Conservation (phyloP, 1,284 basidiomycete species). For the Lignosus rhinocerotis region DNA sequence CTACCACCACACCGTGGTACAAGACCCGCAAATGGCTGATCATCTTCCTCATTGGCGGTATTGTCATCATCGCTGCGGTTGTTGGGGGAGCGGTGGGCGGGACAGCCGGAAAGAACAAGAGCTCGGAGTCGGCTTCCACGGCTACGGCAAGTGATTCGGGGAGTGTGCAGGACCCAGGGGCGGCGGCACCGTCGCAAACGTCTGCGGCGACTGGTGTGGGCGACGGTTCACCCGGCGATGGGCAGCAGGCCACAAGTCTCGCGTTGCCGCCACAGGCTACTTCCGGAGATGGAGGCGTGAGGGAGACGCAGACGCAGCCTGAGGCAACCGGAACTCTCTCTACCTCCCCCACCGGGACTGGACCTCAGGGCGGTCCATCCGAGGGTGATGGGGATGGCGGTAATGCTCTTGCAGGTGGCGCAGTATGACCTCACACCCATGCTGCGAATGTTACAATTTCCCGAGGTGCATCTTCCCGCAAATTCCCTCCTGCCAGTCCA, state of each 20-base stretch:
- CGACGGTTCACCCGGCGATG: no score
- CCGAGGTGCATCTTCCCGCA: not conserved
- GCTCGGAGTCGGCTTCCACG: not conserved
- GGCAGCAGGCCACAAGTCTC: not conserved
- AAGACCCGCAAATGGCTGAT: slow-evolving; percentile 40
- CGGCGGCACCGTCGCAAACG: not conserved
- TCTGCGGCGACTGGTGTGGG: no score
- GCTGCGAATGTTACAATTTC: not conserved
- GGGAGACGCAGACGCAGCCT: not conserved
- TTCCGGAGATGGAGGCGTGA: not conserved
- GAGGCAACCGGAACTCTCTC: not conserved
- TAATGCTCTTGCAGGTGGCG: not conserved
- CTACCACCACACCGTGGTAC: slow-evolving; percentile 33
- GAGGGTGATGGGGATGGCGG: not conserved
- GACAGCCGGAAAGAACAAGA: slow-evolving; percentile 10
- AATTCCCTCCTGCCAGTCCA: not conserved
- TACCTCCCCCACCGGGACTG: not conserved
- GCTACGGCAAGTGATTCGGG: not conserved
- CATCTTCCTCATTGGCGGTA: slow-evolving; percentile 35
- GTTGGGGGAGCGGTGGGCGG: slow-evolving; percentile 62
- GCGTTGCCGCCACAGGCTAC: not conserved
- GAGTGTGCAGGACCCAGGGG: not conserved
- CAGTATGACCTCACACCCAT: not conserved
- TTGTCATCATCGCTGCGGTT: slow-evolving; percentile 52
- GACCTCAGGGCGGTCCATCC: not conserved